Evolutionary conservation across 257 asterid genomes (phyloP).

Genomic region (Leonotis leonurus): DNA sequence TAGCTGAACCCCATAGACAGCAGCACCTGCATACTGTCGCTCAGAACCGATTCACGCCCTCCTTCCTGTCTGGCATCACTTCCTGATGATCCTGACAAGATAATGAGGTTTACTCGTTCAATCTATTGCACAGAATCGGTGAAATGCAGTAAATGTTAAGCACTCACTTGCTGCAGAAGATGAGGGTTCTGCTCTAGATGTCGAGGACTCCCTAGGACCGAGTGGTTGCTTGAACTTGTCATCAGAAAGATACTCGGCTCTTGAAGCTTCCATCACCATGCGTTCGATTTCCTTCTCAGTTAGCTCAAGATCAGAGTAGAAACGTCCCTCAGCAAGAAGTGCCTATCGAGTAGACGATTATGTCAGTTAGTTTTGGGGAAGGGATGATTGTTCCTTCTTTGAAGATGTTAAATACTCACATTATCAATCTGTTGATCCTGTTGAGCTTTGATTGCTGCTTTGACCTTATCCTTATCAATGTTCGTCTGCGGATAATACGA

Average conservation of each 20-base stretch:
- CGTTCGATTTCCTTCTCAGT: conserved; percentile 96
- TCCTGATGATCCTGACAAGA: conserved; percentile 51
- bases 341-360: conserved; percentile 42
- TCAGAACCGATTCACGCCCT: conserved; percentile 32
- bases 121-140: background rate
- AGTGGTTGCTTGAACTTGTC: conserved; percentile 60
- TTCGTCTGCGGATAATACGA: conserved; percentile 40
- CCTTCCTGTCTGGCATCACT: conserved; percentile 41
- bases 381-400: background rate
- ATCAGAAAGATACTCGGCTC: conserved; percentile 77
- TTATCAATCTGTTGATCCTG: conserved; percentile 98
- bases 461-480: conserved; percentile 78
- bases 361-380: background rate
- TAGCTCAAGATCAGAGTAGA: conserved; percentile 93
- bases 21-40: conserved; percentile 70
- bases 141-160: background rate
- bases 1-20: conserved; percentile 97
- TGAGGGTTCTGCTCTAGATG: conserved; percentile 92
- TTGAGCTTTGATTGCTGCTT: conserved; percentile 97
- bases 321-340: conserved; percentile 95
- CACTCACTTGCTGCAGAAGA: conserved; percentile 95
- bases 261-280: conserved; percentile 96
- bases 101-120: background rate
- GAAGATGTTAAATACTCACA: conserved; percentile 27
- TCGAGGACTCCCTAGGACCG: conserved; percentile 64